Base-by-base conservation (phyloP, 495 filamentous ascomycete genomes). In the Cetradonia linearis region DNA sequence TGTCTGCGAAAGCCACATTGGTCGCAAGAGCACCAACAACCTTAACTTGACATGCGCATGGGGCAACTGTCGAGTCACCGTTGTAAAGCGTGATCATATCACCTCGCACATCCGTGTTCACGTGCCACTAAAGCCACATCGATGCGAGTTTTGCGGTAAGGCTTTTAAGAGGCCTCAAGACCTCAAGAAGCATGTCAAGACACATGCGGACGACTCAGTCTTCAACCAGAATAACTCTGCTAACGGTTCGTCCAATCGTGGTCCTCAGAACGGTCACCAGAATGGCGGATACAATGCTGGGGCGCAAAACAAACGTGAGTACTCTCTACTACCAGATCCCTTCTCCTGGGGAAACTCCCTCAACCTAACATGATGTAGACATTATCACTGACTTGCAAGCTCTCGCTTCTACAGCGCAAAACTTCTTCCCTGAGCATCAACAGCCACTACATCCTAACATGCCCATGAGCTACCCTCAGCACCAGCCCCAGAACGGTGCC, bases 161-260 rank as follows among this genome's bases (percentile, higher is more conserved):
- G 89, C 91, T 9, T 99, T 99, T 81, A 99, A 99, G 81, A 88
- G 94, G 18, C 94, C 94, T 30, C 93, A 99, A 73, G 94, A 99
- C 76, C 70, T 99, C 62, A 97, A 97, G 82, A 99, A 99, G 77
- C 94, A 99, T 72, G 91, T 97, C 71, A 97, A 97, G 82, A 98
- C 94, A n/a, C 93, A 99, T 72, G 93, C 93, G 61, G 93, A 99
- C 70, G 93, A 99, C 73, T 94, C 91, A 46, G 89, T 95, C 54
- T 78, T 95, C 59, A 87, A 86, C 25, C 88, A 88, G 30, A 85
- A 88, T 53, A 80, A 82, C 70, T 53, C 53, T 18, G 82, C 86
- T 56, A n/a, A n/a, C n/a, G 82, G 81, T 33, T 75, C 74, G 20
- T 46, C 56, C 25, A 50, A 52, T 18, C 63, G 60, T 50, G 60